Evolutionary conservation across 208 protist species (phyloP), one percentile per base, ranked within the genome.

Genomic region (Trypanosomatidae sp.): DNA sequence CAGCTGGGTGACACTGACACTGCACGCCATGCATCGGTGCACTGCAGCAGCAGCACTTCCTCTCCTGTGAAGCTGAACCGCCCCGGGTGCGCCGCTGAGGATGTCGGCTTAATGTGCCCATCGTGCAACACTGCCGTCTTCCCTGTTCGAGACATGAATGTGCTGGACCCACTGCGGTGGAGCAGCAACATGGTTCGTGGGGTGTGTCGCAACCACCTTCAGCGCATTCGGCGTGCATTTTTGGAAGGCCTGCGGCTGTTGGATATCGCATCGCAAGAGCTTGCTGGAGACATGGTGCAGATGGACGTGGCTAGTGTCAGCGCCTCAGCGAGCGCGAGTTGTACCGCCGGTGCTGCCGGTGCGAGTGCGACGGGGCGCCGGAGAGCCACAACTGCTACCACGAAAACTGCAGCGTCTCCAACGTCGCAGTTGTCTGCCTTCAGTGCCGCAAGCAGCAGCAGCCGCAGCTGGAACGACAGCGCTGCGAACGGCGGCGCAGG

Each of bases 121-220:
- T 90, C 81, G 22, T 91, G 87, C 58, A 90, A 82, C 69, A 89
- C 89, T 1, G 78, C 71, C n/a, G 55, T 85, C 50, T 98, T 95
- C 73, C 90, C 85, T 22, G 82, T 95, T 47, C 89, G 91, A 10
- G 86, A 75, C 60, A 92, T 98, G 85, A 98, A 98, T 76, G 89
- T 98, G 65, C 76, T 96, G 68, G 95, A 98, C 74, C 95, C 95
- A 55, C 84, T 98, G 71, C 89, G 95, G 55, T 93, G 85, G 86
- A 89, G 84, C 79, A 94, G 91, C 69, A 98, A 97, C 80, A 89
- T 97, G 68, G 88, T 88, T 52, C 85, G 94, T 30, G 92, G 92
- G 5, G 91, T 97, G 25, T 92, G 88, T 59, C 87, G 89, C 66
- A 93, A 92, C 75, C 91, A 94, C 73, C 76, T 93, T 22, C 90